Base-by-base conservation (phyloP, 2,329 filamentous ascomycete genomes). In the Colletotrichum phormii region DNA sequence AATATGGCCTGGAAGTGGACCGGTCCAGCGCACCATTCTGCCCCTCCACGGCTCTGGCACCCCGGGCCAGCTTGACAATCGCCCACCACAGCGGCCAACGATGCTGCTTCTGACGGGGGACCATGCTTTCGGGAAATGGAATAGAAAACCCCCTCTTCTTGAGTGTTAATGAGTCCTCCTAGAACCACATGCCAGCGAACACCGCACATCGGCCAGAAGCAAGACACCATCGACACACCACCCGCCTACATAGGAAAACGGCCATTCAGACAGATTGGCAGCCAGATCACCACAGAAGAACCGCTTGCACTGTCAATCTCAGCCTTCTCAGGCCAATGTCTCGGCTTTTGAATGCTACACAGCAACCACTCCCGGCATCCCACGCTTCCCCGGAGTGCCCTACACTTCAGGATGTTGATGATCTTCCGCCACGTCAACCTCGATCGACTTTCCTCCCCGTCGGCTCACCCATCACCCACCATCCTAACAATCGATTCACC, bases 101-200 rank as follows among this genome's bases (percentile, higher is more conserved):
- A 37, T 8, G 33, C 33, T 64, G 49, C 35, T 49, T 22, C 33
- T 55, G 7, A 42, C 62, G 46, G 15, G 61, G 22, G 65, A 12
- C 62, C 63, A 51, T 51, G 57, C 22, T 64, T 35, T 57, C 22
- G 63, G 57, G 22, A 64, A 64, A 59, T 46, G 66, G 51, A 69
- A 51, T n/a, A 31, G 18, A 46, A 29, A 13, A 7, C 6, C 42
- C 42, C 42, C 42, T 18, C 8, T 49, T 49, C 6, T 13, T 18
- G 5, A 42, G 37, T 42, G 3, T 42, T 42, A 42, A 12, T 18
- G 63, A 57, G 33, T 46, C 35, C 29, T 24, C 51, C 24, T 18
- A 63, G 33, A 73, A 74, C 75, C 75, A 76, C 74, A 77, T 76
- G 77, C 75, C 76, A 76, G 72, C 75, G 75, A 76, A 75, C 66